Percentiles rank a stretch among this genome's conserved stretches.
Conservation (phyloP, 176 grass and related monocot genomes). For the Leersia perrieri region DNA sequence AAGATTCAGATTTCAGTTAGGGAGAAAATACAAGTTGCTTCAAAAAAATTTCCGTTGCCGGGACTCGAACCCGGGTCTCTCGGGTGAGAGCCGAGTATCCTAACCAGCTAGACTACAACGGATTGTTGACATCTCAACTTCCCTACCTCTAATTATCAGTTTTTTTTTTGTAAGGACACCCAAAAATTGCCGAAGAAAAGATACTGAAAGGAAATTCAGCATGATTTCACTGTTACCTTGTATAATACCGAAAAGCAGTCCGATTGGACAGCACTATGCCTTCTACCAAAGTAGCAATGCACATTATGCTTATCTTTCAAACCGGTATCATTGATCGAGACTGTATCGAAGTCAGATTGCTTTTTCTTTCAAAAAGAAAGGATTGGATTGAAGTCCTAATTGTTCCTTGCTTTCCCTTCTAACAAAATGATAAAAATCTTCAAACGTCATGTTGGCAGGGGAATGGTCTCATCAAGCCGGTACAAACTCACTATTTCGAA, state of each 20-base stretch:
- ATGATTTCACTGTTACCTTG: background rate
- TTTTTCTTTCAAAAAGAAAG: background rate
- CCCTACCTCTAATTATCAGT: too few relatives aligned
- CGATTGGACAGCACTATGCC: background rate
- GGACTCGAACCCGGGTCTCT: slow-evolving; percentile 74
- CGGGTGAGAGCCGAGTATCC: slow-evolving; percentile 88
- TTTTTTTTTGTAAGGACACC: too few relatives aligned
- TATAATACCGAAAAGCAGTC: background rate
- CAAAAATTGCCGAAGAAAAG: too few relatives aligned
- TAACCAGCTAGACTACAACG: slow-evolving; percentile 94
- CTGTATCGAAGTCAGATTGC: background rate
- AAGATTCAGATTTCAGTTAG: too few relatives aligned
- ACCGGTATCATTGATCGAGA: background rate
- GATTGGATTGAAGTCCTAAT: slow-evolving; percentile 32
- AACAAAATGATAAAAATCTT: slow-evolving; percentile 14
- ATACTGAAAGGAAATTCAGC: background rate
- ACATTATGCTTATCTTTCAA: background rate
- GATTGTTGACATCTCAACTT: background rate
- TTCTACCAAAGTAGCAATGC: background rate
- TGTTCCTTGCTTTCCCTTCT: background rate
- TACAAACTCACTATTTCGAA: background rate
- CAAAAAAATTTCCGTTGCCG: slow-evolving; percentile 46
- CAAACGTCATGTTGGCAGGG: background rate
- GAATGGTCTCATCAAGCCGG: background rate
- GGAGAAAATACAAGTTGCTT: too few relatives aligned